Base-by-base conservation (phyloP, 768 basidiomycete genomes). In the Leucosporidium yakuticum region DNA sequence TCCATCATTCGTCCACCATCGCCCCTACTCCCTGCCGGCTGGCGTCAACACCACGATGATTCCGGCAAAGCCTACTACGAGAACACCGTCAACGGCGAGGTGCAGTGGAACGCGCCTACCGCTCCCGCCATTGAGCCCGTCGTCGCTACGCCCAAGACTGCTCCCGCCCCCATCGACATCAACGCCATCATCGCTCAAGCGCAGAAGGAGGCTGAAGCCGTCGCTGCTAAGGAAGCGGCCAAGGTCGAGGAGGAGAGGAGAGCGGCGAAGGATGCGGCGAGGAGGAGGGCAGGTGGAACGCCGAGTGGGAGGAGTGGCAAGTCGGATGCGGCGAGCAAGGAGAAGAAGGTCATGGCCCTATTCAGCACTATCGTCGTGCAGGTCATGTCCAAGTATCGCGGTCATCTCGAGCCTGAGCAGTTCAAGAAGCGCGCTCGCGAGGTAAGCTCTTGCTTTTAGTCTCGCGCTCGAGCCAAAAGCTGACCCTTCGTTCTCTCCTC, bases 371-470 rank as follows among this genome's bases (percentile, higher is more conserved):
- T 95, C 9, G 95, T 99, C 50, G 95, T 99, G 49, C 88, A 87
- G 78, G 86, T 83, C 66, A 93, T 98, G 92, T 89, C 87, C 66
- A 96, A 93, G 81, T 87, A 97, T 76, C 83, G 86, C 60, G 82
- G 86, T 63, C 80, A 86, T 55, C 83, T 96, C 67, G 78, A 81
- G 78, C 84, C 84, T 60, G 92, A 96, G 11, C 77, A 82, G 62
- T 97, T 98, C 84, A 99, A 99, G 83, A 87, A 87, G 77, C 86
- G 96, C 76, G 96, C 96, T 4, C 91, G 92, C 77, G 91, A 97
- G 85, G 95, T 91, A 69, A 68, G 84, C 39, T 72, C 31, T 11
- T 20, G 56, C 15, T 55, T 56, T 15, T n/a, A 31, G 1, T 14
- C 12, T 53, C 44, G 51, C 21, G 23, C 25, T 47, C 57, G n/a